These are phyloP conservation scores for Hura crepitans DNA, from an alignment of 441 rosid genomes.

Conservation along the genomic window DNA sequence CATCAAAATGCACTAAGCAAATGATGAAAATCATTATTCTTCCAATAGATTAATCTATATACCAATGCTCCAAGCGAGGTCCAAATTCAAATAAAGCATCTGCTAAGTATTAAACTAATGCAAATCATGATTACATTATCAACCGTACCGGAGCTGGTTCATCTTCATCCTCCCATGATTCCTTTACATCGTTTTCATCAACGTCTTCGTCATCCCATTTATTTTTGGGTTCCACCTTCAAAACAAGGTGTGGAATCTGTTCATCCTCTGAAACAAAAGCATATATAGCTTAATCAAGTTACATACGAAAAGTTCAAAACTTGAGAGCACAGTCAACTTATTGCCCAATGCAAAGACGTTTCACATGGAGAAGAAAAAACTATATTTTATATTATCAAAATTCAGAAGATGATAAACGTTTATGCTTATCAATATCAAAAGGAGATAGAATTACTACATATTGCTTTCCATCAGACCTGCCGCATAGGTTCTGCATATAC, in stretches of 20 bases:
- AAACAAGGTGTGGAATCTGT: constrained; percentile 45
- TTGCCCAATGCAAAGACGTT: background rate
- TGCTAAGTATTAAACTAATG: background rate
- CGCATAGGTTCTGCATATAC: background rate
- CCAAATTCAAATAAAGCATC: background rate
- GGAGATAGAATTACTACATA: background rate
- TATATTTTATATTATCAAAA: background rate
- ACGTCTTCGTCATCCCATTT: constrained; percentile 91
- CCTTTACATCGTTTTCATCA: constrained; percentile 78
- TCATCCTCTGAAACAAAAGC: constrained; percentile 60
- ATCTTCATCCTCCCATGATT: constrained; percentile 97
- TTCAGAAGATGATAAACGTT: too few relatives aligned
- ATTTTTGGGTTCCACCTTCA: constrained; percentile 47
- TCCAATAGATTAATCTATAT: background rate
- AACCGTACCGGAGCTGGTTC: constrained; percentile 64
- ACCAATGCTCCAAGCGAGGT: background rate
- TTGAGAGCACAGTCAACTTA: background rate
- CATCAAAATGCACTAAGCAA: background rate
- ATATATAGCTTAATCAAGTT: background rate
- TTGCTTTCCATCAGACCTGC: background rate
- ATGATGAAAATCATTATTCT: background rate
- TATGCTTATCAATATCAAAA: too few relatives aligned
- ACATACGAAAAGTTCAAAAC: background rate
- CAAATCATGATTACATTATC: constrained; percentile 13
- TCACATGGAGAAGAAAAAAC: background rate